These are phyloP conservation scores for Diaporthe aspalathi DNA, from an alignment of 2,329 filamentous ascomycete species.

Conservation along the genomic window DNA sequence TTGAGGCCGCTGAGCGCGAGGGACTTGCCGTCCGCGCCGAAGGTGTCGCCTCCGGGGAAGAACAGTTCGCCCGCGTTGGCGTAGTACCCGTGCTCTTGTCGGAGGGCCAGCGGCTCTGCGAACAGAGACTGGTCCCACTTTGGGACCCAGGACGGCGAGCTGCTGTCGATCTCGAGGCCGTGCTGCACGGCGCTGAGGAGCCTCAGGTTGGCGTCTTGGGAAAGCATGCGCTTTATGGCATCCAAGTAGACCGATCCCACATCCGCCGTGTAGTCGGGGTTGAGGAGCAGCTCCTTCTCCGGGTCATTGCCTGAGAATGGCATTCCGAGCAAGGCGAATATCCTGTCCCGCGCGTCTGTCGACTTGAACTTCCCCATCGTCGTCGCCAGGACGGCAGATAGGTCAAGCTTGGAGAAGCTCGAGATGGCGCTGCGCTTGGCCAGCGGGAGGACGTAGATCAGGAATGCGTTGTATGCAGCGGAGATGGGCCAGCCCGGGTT, in stretches of 20 bases:
- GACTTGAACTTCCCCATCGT: slow-evolving; percentile 37
- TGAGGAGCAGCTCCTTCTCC: slow-evolving; percentile 12
- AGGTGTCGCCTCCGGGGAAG: slow-evolving; percentile 6
- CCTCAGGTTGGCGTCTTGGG: slow-evolving; percentile 37
- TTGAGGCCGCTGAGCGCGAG: slow-evolving; percentile 16
- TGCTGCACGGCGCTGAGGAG: slow-evolving; percentile 39
- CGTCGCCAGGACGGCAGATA: slow-evolving; percentile 37
- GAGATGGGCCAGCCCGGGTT: slow-evolving; percentile 32
- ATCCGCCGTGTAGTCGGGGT: slow-evolving; percentile 34
- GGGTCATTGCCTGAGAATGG: slow-evolving; percentile 34
- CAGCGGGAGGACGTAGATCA: slow-evolving; percentile 39
- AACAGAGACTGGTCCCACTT: slow-evolving; percentile 35
- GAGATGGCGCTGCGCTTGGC: slow-evolving; percentile 36
- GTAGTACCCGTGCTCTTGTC: slow-evolving; percentile 38
- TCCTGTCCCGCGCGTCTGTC: slow-evolving; percentile 38
- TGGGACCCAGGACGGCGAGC: slow-evolving; percentile 39
- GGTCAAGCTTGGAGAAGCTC: slow-evolving; percentile 39
- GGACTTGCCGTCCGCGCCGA: slow-evolving; percentile 1
- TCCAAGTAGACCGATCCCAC: slow-evolving; percentile 6
- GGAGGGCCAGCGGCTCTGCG: slow-evolving; percentile 37
- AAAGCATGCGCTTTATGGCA: slow-evolving; percentile 23
- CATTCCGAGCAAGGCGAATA: slow-evolving; percentile 39
- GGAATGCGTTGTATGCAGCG: slow-evolving; percentile 39
- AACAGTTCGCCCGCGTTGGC: slow-evolving; percentile 38
- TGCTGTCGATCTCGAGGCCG: slow-evolving; percentile 30